phyloP scores from a whole-genome alignment of 2,329 filamentous ascomycete species.

The Bipolaris oryzae region DNA sequence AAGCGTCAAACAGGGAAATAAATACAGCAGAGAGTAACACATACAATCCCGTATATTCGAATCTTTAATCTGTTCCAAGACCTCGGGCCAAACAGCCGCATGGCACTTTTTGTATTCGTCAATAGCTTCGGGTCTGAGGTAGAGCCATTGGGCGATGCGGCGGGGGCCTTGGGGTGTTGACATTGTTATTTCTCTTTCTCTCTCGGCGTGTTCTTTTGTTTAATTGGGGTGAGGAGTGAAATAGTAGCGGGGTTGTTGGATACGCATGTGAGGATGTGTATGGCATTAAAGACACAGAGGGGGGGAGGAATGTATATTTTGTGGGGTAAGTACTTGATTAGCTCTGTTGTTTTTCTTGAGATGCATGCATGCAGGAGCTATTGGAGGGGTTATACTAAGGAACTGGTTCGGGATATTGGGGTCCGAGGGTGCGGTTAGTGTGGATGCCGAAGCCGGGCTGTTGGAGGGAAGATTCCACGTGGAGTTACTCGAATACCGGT shows the following conservation, averaged over 20 bases:
- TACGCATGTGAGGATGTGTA: no score
- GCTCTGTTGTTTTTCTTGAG: not conserved
- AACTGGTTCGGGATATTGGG: not conserved
- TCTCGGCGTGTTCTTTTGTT: not conserved
- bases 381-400: not conserved
- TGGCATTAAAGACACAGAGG: no score
- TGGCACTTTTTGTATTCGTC: conserved; percentile 76
- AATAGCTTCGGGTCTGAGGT: conserved; percentile 69
- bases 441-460: not conserved
- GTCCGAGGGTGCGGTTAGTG: not conserved
- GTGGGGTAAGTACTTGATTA: not conserved
- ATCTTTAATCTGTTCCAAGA: conserved; percentile 75
- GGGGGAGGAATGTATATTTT: not conserved
- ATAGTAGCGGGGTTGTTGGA: no score
- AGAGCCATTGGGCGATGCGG: conserved; percentile 74
- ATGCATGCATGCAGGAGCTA: not conserved
- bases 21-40: conserved; percentile 17
- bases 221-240: not conserved
- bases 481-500: not conserved
- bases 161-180: conserved; percentile 36
- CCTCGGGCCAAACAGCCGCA: conserved; percentile 76
- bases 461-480: no score
- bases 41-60: conserved; percentile 76
- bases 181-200: not conserved
- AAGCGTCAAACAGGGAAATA: not conserved